Conservation (phyloP, 2,329 filamentous ascomycete species). For the Parastagonospora nodorum region DNA sequence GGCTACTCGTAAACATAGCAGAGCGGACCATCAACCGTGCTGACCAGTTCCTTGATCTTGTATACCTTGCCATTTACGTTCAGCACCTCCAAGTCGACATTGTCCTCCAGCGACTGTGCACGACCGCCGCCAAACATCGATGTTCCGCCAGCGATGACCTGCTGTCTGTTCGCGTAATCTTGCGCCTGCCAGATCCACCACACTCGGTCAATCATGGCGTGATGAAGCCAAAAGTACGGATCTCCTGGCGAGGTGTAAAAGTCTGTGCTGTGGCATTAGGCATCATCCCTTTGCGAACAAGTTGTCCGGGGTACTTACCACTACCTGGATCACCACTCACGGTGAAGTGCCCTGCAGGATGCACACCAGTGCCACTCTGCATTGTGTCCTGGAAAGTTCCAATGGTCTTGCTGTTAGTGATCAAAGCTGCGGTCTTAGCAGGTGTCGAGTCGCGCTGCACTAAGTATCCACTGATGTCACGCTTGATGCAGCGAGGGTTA, state of each 20-base stretch:
- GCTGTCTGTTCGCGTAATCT: constrained; percentile 46
- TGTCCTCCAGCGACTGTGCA: constrained; percentile 31
- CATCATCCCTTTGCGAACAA: background rate
- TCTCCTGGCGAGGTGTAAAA: constrained; percentile 54
- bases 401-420: constrained; percentile 33
- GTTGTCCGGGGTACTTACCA: constrained; percentile 21
- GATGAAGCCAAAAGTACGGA: constrained; percentile 55
- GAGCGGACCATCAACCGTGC: constrained; percentile 53
- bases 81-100: constrained; percentile 48
- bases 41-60: constrained; percentile 51
- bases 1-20: constrained; percentile 53
- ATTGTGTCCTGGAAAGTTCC: constrained; percentile 47
- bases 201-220: constrained; percentile 54
- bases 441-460: constrained; percentile 32
- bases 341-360: constrained; percentile 53
- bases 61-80: constrained; percentile 41
- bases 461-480: constrained; percentile 44
- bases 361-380: constrained; percentile 47
- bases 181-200: constrained; percentile 59
- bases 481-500: constrained; percentile 49
- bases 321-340: constrained; percentile 52
- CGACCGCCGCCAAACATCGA: constrained; percentile 44
- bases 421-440: constrained; percentile 34
- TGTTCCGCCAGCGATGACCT: constrained; percentile 51
- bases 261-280: constrained; percentile 26